A percentile compares a stretch with the other conserved stretches of the same genome.
Evolutionary conservation across 2,329 filamentous ascomycete species (phyloP).

Genomic region (Aureobasidium sp.): DNA sequence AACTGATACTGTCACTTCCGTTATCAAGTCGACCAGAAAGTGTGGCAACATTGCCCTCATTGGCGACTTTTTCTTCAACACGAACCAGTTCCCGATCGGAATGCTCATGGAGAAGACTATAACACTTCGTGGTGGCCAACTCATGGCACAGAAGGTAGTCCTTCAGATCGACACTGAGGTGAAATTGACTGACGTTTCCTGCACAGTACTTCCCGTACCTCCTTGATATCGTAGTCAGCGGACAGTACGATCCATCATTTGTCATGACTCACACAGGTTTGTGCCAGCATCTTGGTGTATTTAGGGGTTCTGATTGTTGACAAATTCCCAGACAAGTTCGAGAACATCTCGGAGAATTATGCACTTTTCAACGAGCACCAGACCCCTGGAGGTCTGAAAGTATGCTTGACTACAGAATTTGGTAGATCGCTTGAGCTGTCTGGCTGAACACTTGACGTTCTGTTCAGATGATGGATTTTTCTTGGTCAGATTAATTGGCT

Average conservation of each 20-base stretch:
- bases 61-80: conserved; percentile 18
- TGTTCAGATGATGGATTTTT: no score
- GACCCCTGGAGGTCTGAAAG: conserved; percentile 28
- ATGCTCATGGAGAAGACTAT: conserved; percentile 18
- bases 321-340: conserved; percentile 20
- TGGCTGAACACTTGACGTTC: background rate
- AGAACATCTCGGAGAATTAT: conserved; percentile 27
- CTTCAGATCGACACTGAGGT: no score
- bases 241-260: conserved; percentile 17
- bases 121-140: conserved; percentile 13
- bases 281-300: background rate
- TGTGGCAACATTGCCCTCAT: conserved; percentile 18
- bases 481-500: no score
- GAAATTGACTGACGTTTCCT: background rate
- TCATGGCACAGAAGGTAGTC: conserved; percentile 17
- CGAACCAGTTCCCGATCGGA: conserved; percentile 15
- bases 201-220: conserved; percentile 28
- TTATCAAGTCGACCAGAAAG: conserved; percentile 17
- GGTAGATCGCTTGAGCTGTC: background rate
- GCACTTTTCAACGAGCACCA: conserved; percentile 23
- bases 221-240: conserved; percentile 24
- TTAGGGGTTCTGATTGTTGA: background rate
- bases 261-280: background rate
- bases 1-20: background rate
- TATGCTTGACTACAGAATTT: conserved; percentile 23